These are phyloP conservation scores for Ormosia semicastrata DNA, from an alignment of 306 rosid genomes.

Conservation along the genomic window DNA sequence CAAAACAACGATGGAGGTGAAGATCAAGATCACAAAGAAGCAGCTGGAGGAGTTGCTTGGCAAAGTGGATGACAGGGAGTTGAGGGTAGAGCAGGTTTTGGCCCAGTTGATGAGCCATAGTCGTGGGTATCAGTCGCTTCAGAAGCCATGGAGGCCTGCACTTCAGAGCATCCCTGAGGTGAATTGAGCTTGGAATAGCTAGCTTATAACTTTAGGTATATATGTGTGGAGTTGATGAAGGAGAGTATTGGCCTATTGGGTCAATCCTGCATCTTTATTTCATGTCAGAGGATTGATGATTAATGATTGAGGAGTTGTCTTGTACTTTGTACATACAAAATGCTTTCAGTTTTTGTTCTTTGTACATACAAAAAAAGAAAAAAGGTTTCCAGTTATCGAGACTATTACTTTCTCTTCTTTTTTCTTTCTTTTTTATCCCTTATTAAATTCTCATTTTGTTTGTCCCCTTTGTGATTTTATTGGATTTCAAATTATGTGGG, in stretches of 20 bases:
- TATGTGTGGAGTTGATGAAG: background rate
- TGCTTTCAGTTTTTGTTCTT: background rate
- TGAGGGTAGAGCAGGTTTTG: constrained; percentile 63
- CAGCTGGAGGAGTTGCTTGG: constrained; percentile 65
- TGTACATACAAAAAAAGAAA: constrained; percentile 5
- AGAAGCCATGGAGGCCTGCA: constrained; percentile 71
- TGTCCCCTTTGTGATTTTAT: background rate
- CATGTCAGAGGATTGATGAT: background rate
- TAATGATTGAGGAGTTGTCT: background rate
- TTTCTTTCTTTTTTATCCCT: background rate
- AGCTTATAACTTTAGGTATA: background rate
- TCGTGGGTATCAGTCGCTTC: constrained; percentile 39
- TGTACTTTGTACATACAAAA: background rate
- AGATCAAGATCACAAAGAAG: constrained; percentile 85
- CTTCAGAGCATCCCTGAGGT: constrained; percentile 82
- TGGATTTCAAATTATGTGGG: background rate
- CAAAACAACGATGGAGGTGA: constrained; percentile 44
- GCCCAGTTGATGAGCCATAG: constrained; percentile 48
- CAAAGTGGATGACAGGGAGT: constrained; percentile 48
- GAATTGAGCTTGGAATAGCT: background rate
- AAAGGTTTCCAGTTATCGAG: background rate
- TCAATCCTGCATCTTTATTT: constrained; percentile 33
- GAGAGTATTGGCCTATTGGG: constrained; percentile 31
- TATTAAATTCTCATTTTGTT: background rate
- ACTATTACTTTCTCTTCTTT: background rate